Evolutionary conservation across 345 rosid genomes (phyloP).

Genomic region (Jatropha curcas): DNA sequence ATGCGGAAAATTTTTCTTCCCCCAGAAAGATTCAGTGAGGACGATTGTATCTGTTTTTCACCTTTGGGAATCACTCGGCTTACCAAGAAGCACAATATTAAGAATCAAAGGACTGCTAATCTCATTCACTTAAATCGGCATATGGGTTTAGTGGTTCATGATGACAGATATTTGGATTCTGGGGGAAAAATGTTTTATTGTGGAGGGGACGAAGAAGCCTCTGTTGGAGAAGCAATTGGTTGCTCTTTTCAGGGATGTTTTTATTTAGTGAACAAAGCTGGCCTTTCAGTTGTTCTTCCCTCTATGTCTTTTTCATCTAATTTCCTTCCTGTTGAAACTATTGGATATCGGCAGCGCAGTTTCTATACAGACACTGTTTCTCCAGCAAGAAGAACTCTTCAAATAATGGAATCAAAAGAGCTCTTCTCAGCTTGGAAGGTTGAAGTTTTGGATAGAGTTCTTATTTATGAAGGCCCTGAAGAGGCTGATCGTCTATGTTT

Average conservation of each 20-base stretch:
- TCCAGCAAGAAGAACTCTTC: slow-evolving; percentile 29
- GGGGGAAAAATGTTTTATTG: slow-evolving; percentile 26
- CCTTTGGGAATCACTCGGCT: slow-evolving; percentile 82
- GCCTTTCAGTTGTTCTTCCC: slow-evolving; percentile 90
- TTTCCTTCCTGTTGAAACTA: slow-evolving; percentile 50
- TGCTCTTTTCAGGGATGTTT: slow-evolving; percentile 83
- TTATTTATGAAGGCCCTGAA: slow-evolving; percentile 84
- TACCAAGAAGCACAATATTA: slow-evolving; percentile 43
- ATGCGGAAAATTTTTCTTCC: slow-evolving; percentile 65
- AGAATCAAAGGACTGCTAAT: slow-evolving; percentile 35
- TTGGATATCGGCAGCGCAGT: slow-evolving; percentile 53
- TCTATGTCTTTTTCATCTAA: slow-evolving; percentile 59
- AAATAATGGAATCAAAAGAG: slow-evolving; percentile 36
- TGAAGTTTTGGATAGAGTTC: slow-evolving; percentile 83
- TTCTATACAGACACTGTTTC: slow-evolving; percentile 24
- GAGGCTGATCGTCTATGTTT: slow-evolving; percentile 75
- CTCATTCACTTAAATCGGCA: slow-evolving; percentile 62
- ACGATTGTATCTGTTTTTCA: slow-evolving; percentile 74
- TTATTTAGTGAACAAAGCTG: slow-evolving; percentile 76
- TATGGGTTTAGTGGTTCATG: slow-evolving; percentile 41
- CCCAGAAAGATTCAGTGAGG: slow-evolving; percentile 47
- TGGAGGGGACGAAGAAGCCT: slow-evolving; percentile 46
- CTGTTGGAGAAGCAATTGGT: slow-evolving; percentile 70
- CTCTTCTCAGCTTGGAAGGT: slow-evolving; percentile 65
- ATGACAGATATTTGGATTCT: slow-evolving; percentile 56